Percentiles rank a stretch among this genome's conserved stretches.
phyloP scores from a whole-genome alignment of 768 basidiomycete species.

The Albatrellus ellisii region DNA sequence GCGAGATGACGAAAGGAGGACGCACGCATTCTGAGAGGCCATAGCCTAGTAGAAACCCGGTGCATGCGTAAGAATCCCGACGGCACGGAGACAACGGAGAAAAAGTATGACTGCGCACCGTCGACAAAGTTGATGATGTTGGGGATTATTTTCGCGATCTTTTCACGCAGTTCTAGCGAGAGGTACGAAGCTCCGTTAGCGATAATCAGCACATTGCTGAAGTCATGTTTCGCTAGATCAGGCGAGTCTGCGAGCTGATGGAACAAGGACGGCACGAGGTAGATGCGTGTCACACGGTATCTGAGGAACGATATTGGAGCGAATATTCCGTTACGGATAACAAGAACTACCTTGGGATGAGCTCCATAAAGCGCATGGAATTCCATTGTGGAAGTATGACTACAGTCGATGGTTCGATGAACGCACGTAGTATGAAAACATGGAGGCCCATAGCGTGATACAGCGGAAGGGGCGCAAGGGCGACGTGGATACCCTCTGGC shows the following conservation, averaged over 20 bases:
- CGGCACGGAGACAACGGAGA: too few species aligned
- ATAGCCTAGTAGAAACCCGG: conserved; percentile 34
- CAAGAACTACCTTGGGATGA: conserved; percentile 41
- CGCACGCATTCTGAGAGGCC: conserved; percentile 22
- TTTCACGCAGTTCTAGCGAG: background rate
- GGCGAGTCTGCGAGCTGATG: conserved; percentile 4
- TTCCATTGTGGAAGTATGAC: conserved; percentile 54
- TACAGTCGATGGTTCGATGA: conserved; percentile 31
- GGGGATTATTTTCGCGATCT: background rate
- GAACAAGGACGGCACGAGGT: background rate
- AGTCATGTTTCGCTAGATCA: conserved; percentile 1
- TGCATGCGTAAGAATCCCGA: background rate
- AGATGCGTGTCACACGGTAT: background rate
- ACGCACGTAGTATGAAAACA: conserved; percentile 32
- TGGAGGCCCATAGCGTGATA: conserved; percentile 56
- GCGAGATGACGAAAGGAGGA: background rate
- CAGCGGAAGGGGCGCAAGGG: conserved; percentile 50
- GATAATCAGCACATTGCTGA: background rate
- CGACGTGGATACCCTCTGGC: conserved; percentile 32
- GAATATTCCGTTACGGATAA: conserved; percentile 7
- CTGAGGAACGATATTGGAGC: background rate
- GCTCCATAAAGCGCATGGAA: conserved; percentile 31
- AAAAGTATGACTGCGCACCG: background rate
- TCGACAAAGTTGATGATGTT: background rate
- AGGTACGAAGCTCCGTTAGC: background rate